These are phyloP conservation scores for Penicillium nucicola DNA, from an alignment of 495 filamentous ascomycete species.

Conservation along the genomic window DNA sequence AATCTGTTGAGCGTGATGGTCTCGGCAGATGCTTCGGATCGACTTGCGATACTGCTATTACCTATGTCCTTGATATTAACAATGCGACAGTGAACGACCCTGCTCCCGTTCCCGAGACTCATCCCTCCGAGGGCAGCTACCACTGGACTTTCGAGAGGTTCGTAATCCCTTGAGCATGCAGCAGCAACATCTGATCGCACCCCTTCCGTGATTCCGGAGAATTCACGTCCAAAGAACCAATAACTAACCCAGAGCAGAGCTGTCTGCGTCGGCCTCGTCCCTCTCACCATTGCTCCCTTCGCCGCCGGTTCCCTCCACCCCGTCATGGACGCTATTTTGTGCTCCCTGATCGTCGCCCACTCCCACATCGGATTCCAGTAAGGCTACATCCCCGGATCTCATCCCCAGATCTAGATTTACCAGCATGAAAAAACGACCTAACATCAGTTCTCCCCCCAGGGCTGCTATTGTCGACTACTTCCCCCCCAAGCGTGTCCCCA, in stretches of 20 bases:
- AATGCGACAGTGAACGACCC: conserved; percentile 74
- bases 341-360: conserved; percentile 80
- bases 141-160: conserved; percentile 97
- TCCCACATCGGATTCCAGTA: conserved; percentile 93
- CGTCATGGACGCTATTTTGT: conserved; percentile 78
- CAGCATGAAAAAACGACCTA: conserved; percentile 5
- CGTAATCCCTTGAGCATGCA: conserved; percentile 3
- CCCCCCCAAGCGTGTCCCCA: conserved; percentile 67
- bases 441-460: conserved; percentile 34
- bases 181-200: background rate
- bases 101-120: conserved; percentile 65
- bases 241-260: conserved; percentile 42
- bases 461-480: conserved; percentile 88
- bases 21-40: background rate
- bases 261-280: conserved; percentile 73
- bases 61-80: background rate
- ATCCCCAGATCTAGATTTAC: background rate
- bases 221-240: background rate
- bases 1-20: no score
- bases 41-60: background rate
- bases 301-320: conserved; percentile 89
- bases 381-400: conserved; percentile 12
- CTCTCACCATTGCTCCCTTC: conserved; percentile 87
- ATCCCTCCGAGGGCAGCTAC: conserved; percentile 84
- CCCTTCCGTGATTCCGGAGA: background rate